A percentile compares a stretch with the other conserved stretches of the same genome.
Evolutionary conservation across 768 basidiomycete genomes (phyloP).

Genomic region (Suillus subluteus): DNA sequence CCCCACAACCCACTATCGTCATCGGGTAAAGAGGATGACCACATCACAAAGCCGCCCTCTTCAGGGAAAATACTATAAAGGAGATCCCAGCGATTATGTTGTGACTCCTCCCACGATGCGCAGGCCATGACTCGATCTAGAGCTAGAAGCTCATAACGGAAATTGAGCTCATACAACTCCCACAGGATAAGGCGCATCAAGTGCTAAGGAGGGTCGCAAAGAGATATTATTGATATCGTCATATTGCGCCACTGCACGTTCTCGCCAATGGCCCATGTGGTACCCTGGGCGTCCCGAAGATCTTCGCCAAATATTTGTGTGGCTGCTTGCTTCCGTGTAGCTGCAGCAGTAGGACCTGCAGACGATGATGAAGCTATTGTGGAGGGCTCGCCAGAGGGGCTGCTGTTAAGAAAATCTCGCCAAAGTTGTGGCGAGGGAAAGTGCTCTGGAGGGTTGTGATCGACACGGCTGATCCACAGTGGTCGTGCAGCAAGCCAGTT

Average conservation of each 20-base stretch:
- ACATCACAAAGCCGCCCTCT: not conserved
- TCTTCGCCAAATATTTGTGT: conserved; percentile 14
- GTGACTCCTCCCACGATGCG: conserved; percentile 13
- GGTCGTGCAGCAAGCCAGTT: too few relatives aligned
- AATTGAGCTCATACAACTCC: conserved; percentile 26
- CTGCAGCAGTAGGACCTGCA: not conserved
- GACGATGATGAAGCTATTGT: not conserved
- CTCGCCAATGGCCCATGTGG: not conserved
- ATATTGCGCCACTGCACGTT: not conserved
- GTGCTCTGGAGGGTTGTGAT: conserved; percentile 1
- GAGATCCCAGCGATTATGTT: not conserved
- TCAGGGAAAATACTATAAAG: conserved; percentile 13
- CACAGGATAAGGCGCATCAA: conserved; percentile 15
- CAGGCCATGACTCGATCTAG: conserved; percentile 20
- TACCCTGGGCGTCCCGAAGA: not conserved
- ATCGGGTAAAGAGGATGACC: not conserved
- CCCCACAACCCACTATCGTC: not conserved
- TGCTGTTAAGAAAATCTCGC: conserved; percentile 14
- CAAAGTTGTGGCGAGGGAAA: conserved; percentile 15
- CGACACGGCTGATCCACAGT: too few relatives aligned
- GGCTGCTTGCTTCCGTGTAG: not conserved
- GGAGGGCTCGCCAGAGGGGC: not conserved
- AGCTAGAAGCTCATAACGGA: conserved; percentile 22
- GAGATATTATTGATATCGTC: not conserved
- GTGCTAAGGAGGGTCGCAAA: conserved; percentile 4